A percentile compares a stretch with the other conserved stretches of the same genome.
Conservation (phyloP, 2,329 filamentous ascomycete genomes). For the Fusarium oxysporum region DNA sequence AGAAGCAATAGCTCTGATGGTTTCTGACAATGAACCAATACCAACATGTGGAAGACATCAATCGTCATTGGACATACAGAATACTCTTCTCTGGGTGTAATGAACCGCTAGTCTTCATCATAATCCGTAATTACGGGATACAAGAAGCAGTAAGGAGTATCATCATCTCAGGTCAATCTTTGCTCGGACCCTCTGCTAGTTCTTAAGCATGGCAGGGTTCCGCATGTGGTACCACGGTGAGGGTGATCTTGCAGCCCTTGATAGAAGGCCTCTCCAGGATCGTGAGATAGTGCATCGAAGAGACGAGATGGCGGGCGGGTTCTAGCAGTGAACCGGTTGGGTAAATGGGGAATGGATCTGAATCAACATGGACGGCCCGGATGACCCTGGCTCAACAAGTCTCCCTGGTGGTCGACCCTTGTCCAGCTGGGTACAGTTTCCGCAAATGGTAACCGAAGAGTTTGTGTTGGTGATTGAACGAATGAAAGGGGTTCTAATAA, state of each 20-base stretch:
- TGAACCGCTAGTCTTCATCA: neutral
- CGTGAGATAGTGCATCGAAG: slow-evolving; percentile 40
- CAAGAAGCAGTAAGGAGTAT: neutral
- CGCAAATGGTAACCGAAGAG: slow-evolving; percentile 33
- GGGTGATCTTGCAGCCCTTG: slow-evolving; percentile 30
- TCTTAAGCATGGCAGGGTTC: slow-evolving; percentile 18
- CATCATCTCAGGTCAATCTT: slow-evolving; percentile 15
- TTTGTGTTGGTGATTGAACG: slow-evolving; percentile 27
- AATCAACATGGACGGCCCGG: slow-evolving; percentile 42
- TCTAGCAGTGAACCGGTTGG: slow-evolving; percentile 28
- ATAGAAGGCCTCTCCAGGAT: slow-evolving; percentile 27
- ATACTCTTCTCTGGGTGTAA: neutral
- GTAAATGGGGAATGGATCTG: slow-evolving; percentile 37
- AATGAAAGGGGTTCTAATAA: slow-evolving; percentile 32
- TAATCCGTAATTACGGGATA: slow-evolving; percentile 14
- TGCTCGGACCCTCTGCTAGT: slow-evolving; percentile 35
- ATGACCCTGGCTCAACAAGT: slow-evolving; percentile 29
- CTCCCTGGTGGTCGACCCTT: slow-evolving; percentile 26
- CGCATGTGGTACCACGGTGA: slow-evolving; percentile 28
- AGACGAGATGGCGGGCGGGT: slow-evolving; percentile 21
- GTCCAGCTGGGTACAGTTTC: slow-evolving; percentile 32
- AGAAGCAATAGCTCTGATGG: neutral
- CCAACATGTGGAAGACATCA: slow-evolving; percentile 2
- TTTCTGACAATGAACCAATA: slow-evolving; percentile 5
- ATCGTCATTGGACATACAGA: neutral